Percentiles rank a stretch among this genome's conserved stretches.
Evolutionary conservation across 2,329 filamentous ascomycete species (phyloP).

Genomic region (Pestalotiopsis fici): DNA sequence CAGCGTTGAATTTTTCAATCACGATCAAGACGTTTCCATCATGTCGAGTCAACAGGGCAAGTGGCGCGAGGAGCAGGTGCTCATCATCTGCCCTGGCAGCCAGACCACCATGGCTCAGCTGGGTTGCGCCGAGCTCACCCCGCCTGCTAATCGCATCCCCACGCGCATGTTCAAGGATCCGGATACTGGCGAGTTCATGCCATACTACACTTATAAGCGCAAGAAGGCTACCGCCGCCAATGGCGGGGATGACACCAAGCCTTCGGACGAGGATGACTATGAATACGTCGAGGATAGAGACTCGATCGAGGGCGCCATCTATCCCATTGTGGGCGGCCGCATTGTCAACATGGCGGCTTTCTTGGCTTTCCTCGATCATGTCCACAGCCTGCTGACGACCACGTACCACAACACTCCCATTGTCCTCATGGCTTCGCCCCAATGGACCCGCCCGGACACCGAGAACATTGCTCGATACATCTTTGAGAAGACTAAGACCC

Average conservation of each 20-base stretch:
- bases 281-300: slow-evolving; percentile 88
- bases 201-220: slow-evolving; percentile 74
- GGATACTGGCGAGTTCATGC: slow-evolving; percentile 73
- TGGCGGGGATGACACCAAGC: slow-evolving; percentile 36
- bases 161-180: slow-evolving; percentile 94
- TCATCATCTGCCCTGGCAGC: slow-evolving; percentile 80
- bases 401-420: slow-evolving; percentile 97
- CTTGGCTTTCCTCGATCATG: slow-evolving; percentile 88
- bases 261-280: slow-evolving; percentile 55
- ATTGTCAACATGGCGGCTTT: slow-evolving; percentile 93
- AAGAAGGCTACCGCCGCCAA: slow-evolving; percentile 42
- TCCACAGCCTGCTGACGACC: slow-evolving; percentile 85
- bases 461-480: slow-evolving; percentile 91
- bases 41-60: slow-evolving; percentile 61
- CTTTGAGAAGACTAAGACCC: slow-evolving; percentile 96
- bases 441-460: slow-evolving; percentile 85
- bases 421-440: slow-evolving; percentile 84
- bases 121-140: slow-evolving; percentile 87
- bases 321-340: slow-evolving; percentile 71
- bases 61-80: slow-evolving; percentile 66
- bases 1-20: not conserved
- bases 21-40: slow-evolving; percentile 14
- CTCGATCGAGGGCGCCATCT: slow-evolving; percentile 85
- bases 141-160: slow-evolving; percentile 80
- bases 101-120: slow-evolving; percentile 89